Base-by-base conservation (phyloP, 495 filamentous ascomycete genomes). In the Xylaria cubensis region DNA sequence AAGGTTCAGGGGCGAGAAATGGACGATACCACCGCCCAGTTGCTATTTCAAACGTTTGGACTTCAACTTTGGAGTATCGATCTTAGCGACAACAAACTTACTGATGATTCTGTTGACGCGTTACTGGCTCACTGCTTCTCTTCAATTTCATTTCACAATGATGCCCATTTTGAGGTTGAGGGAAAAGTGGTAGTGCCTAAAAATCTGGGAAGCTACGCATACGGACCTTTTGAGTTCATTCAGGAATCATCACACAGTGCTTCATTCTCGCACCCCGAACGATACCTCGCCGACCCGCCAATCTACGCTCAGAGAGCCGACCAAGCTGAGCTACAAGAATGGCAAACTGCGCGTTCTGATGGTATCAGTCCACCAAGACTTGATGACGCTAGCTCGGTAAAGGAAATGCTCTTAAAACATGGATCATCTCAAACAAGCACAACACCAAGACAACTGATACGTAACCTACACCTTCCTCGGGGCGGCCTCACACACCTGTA, bases 41-140 rank as follows among this genome's bases (percentile, higher is more conserved):
- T 78, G 19, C 72, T 86, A 19, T 73, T 83, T 56, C 41, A 67
- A 53, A 53, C 73, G 0, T 83, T 85, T 48, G 29, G 67, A 24
- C 58, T 66, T 10, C 82, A 80, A 26, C 67, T 86, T 24, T 86
- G 84, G 85, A 84, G 85, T 67, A 66, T 87, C 12, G 84, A 87
- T 48, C 69, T 87, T 1, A 84, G 81, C 71, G 36, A 78, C n/a
- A 87, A 86, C 66, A 78, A 74, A 8, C 69, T 86, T 13, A 77
- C 81, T 0, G 81, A 85, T 71, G 67, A 39, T 10, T 56, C 78
- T 15, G 62, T 84, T n/a, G 65, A 80, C 19, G 10, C 36, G 7
- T 53, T 84, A 26, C 63, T 72, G 6, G 46, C 70, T n/a, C 44
- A 70, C 21, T 75, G 75, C 50, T 79, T 81, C 50, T 77, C 79